These are phyloP conservation scores for Strigomonas culicis DNA, from an alignment of 208 protist genomes.

Conservation along the genomic window DNA sequence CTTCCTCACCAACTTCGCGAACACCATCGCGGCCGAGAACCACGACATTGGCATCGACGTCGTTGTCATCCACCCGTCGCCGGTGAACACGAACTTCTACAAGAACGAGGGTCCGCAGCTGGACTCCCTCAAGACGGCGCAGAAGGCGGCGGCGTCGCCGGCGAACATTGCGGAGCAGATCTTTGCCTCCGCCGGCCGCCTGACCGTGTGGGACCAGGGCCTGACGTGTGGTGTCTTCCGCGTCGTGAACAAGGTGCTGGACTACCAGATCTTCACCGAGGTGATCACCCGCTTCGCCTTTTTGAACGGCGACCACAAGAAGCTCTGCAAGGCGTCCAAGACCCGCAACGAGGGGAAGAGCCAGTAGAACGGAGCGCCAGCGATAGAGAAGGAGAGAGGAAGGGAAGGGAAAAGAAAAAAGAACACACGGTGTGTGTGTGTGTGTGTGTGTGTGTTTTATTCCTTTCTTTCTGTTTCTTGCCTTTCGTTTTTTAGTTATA, in stretches of 20 bases:
- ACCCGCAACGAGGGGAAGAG: constrained; percentile 6
- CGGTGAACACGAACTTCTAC: constrained; percentile 89
- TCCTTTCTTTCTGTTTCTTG: constrained; percentile 1
- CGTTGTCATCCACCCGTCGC: constrained; percentile 84
- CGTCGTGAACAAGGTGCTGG: constrained; percentile 74
- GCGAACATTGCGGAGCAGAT: constrained; percentile 81
- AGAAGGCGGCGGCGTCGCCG: constrained; percentile 65
- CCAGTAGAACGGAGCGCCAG: constrained; percentile 5
- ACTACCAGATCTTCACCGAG: constrained; percentile 84
- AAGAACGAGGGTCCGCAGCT: constrained; percentile 79
- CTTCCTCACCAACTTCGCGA: constrained; percentile 87
- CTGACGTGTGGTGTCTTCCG: constrained; percentile 62
- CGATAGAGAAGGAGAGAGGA: constrained; percentile 3
- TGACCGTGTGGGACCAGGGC: constrained; percentile 87
- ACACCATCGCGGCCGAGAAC: constrained; percentile 75
- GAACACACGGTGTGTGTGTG: neutral
- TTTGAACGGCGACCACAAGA: constrained; percentile 69
- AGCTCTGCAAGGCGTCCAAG: constrained; percentile 47
- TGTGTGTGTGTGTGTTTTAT: neutral
- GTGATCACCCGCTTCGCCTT: constrained; percentile 71
- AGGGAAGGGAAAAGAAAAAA: constrained; percentile 4
- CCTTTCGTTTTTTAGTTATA: neutral
- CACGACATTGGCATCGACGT: constrained; percentile 82
- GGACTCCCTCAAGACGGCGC: constrained; percentile 62
- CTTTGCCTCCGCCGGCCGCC: constrained; percentile 75